Conservation (phyloP, 805 yeast genomes). For the Saccharomycopsis selenospora region DNA sequence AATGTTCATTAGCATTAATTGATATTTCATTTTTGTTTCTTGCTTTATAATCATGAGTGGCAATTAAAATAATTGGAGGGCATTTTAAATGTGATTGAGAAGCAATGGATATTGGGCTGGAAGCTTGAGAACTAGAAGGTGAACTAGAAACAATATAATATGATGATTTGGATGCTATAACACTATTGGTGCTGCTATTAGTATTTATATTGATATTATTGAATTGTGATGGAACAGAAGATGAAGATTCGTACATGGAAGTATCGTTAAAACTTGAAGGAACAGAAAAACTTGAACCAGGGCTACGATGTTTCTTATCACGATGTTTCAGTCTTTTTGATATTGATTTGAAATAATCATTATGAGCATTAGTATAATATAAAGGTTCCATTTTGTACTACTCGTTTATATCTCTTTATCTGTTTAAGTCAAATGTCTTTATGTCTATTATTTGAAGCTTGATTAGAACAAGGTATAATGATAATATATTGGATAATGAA, state of each 20-base stretch:
- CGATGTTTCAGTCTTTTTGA: constrained; percentile 16
- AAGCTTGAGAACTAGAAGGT: neutral
- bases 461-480: no score
- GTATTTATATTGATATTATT: neutral
- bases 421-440: no score
- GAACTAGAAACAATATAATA: neutral
- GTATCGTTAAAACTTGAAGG: constrained; percentile 9
- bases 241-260: neutral
- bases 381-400: constrained; percentile 16
- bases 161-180: no score
- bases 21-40: constrained; percentile 39
- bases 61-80: constrained; percentile 32
- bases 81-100: neutral
- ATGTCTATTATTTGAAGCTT: no score
- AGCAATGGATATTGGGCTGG: constrained; percentile 1
- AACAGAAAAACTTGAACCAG: constrained; percentile 15
- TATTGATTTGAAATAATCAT: constrained; percentile 18
- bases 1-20: constrained; percentile 43
- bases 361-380: constrained; percentile 19
- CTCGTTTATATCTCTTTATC: no score
- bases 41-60: constrained; percentile 39
- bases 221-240: neutral
- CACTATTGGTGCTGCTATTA: neutral
- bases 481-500: no score
- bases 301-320: constrained; percentile 9